Evolutionary conservation across 805 yeast species (phyloP).

Genomic region (Tetrapisispora taiwanensis): DNA sequence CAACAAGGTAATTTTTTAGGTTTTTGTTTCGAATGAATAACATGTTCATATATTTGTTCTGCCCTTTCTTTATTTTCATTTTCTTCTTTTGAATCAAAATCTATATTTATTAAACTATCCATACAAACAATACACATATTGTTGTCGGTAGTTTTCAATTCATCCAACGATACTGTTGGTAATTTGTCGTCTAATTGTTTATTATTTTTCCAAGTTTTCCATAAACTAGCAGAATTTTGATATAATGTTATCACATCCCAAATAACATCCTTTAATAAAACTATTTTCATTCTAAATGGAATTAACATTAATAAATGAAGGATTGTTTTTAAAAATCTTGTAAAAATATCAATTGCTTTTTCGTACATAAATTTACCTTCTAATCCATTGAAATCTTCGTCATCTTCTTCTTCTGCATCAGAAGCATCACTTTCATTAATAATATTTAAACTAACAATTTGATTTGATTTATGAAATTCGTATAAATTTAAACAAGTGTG

Average conservation of each 20-base stretch:
- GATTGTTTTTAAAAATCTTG: slow-evolving; percentile 39
- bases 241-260: slow-evolving; percentile 27
- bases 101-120: slow-evolving; percentile 60
- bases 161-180: slow-evolving; percentile 50
- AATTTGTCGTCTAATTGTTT: slow-evolving; percentile 56
- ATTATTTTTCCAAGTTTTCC: slow-evolving; percentile 36
- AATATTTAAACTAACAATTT: not conserved
- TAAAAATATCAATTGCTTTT: slow-evolving; percentile 45
- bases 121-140: slow-evolving; percentile 78
- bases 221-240: slow-evolving; percentile 31
- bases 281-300: slow-evolving; percentile 37
- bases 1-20: slow-evolving; percentile 79
- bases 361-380: slow-evolving; percentile 55
- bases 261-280: slow-evolving; percentile 41
- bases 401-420: slow-evolving; percentile 36
- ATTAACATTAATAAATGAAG: slow-evolving; percentile 39
- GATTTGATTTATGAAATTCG: slow-evolving; percentile 34
- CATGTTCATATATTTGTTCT: slow-evolving; percentile 2
- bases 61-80: not conserved
- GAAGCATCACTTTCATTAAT: slow-evolving; percentile 6
- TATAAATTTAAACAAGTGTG: slow-evolving; percentile 32
- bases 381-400: slow-evolving; percentile 39
- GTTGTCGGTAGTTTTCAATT: slow-evolving; percentile 56
- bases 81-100: not conserved
- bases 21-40: slow-evolving; percentile 12